phyloP scores from a whole-genome alignment of 345 rosid species.

The Gossypium anomalum region DNA sequence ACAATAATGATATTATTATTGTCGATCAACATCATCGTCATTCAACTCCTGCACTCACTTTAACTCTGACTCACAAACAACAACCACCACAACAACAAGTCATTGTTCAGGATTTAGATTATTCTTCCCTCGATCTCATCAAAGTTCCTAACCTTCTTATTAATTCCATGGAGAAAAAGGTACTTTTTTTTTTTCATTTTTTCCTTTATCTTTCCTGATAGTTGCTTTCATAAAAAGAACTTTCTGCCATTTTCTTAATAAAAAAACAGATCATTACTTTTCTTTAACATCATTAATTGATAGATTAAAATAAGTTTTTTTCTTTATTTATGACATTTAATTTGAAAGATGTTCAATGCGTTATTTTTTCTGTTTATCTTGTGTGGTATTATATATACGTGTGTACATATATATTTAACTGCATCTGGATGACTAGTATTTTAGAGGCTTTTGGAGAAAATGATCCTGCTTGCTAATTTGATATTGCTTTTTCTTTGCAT shows the following conservation, averaged over 20 bases:
- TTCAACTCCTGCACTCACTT: background rate
- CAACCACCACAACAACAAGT: background rate
- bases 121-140: conserved; percentile 40
- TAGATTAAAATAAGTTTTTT: background rate
- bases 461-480: background rate
- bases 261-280: background rate
- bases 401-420: background rate
- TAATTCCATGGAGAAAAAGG: conserved; percentile 75
- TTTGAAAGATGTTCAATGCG: background rate
- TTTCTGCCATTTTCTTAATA: background rate
- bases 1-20: background rate
- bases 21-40: conserved; percentile 11
- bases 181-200: background rate
- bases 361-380: background rate
- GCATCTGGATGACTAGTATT: background rate
- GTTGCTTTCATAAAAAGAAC: background rate
- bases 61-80: background rate
- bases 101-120: conserved; percentile 46
- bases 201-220: background rate
- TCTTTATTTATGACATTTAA: background rate
- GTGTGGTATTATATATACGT: background rate
- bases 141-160: conserved; percentile 48
- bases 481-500: too few relatives aligned
- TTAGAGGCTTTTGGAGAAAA: background rate
- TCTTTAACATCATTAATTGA: background rate